A percentile compares a stretch with the other conserved stretches of the same genome.
Conservation (phyloP, 345 rosid species). For the Barbarea vulgaris region DNA sequence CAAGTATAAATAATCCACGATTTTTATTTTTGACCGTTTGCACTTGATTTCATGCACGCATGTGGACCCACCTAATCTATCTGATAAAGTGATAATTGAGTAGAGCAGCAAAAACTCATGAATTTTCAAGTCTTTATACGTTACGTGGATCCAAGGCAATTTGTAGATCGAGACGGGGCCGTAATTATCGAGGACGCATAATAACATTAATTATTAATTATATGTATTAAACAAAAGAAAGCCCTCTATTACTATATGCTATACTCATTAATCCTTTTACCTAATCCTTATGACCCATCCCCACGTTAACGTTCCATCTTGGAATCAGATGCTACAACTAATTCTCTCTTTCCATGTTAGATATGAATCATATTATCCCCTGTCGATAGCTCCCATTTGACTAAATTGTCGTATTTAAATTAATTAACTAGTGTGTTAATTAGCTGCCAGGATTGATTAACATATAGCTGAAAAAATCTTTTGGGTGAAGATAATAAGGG, state of each 20-base stretch:
- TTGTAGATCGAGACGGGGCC: slow-evolving; percentile 38
- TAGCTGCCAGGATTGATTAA: slow-evolving; percentile 35
- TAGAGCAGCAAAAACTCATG: slow-evolving; percentile 33
- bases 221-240: background rate
- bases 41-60: slow-evolving; percentile 35
- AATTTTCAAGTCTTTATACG: slow-evolving; percentile 25
- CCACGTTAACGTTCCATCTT: slow-evolving; percentile 40
- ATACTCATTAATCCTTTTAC: slow-evolving; percentile 28
- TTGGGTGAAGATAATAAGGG: slow-evolving; percentile 32
- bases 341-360: slow-evolving; percentile 37
- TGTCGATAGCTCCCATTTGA: slow-evolving; percentile 25
- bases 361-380: slow-evolving; percentile 24
- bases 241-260: slow-evolving; percentile 4
- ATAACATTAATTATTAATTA: background rate
- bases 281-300: slow-evolving; percentile 38
- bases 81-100: slow-evolving; percentile 43
- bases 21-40: slow-evolving; percentile 30
- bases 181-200: slow-evolving; percentile 35
- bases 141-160: slow-evolving; percentile 46
- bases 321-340: slow-evolving; percentile 37
- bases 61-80: slow-evolving; percentile 39
- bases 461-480: slow-evolving; percentile 13
- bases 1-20: slow-evolving; percentile 1
- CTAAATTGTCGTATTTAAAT: slow-evolving; percentile 9
- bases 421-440: slow-evolving; percentile 22